phyloP scores from a whole-genome alignment of 768 basidiomycete species.

The Saitozyma podzolica region DNA sequence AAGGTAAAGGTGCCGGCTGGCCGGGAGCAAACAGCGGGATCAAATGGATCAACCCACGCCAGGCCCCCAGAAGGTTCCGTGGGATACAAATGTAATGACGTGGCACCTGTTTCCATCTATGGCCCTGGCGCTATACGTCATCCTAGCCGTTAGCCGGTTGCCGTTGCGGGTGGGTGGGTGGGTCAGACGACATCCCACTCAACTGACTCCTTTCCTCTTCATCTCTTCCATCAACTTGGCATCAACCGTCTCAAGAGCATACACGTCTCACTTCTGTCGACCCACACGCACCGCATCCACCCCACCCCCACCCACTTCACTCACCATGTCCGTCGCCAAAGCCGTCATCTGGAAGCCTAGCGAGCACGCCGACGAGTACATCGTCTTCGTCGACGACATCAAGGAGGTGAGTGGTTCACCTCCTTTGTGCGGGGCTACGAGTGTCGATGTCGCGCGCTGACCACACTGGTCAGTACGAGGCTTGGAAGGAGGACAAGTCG shows the following conservation, averaged over 20 bases:
- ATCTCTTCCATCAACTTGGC: no score
- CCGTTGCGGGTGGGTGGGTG: no score
- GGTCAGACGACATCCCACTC: no score
- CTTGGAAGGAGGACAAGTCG: conserved; percentile 43
- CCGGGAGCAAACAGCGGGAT: no score
- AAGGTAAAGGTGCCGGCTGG: no score
- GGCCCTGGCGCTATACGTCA: conserved; percentile 5
- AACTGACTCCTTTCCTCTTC: no score
- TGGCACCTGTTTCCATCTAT: not conserved
- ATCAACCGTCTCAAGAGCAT: no score
- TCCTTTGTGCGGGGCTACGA: not conserved
- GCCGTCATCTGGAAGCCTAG: conserved; percentile 37
- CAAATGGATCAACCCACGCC: no score
- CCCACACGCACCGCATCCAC: conserved; percentile 6
- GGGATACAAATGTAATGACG: not conserved
- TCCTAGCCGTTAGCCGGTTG: conserved; percentile 2
- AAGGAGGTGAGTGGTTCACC: conserved; percentile 33
- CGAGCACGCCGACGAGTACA: conserved; percentile 41
- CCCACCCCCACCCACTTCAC: conserved; percentile 3
- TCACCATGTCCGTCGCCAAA: conserved; percentile 11
- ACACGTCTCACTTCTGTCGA: not conserved
- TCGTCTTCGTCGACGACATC: conserved; percentile 44
- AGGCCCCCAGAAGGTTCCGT: no score
- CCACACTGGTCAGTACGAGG: conserved; percentile 31
- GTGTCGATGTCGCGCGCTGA: not conserved